Conservation (phyloP, 352 stramenopile species). For the Phytophthora boehmeriae region DNA sequence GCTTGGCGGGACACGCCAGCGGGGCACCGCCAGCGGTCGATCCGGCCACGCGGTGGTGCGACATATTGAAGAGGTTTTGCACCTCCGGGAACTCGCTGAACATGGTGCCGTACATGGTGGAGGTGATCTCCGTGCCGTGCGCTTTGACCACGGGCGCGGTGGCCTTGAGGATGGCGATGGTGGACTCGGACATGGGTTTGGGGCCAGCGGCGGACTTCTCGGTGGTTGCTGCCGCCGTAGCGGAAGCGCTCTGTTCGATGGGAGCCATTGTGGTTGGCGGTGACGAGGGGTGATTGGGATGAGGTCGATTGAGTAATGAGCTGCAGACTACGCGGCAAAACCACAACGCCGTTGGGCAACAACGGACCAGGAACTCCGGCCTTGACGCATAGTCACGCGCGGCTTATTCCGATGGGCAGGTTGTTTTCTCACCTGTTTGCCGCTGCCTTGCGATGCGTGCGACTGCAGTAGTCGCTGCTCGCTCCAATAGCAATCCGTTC, state of each 20-base stretch:
- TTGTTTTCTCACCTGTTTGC: background rate
- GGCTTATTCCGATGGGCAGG: conserved; percentile 10
- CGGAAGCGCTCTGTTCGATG: background rate
- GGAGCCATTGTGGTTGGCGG: background rate
- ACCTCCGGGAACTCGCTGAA: conserved; percentile 68
- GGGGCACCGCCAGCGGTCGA: conserved; percentile 31
- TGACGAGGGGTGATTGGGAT: conserved; percentile 1
- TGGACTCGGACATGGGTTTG: conserved; percentile 31
- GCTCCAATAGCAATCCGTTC: background rate
- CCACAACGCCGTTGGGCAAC: background rate
- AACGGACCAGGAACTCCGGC: background rate
- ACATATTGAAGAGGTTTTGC: conserved; percentile 75
- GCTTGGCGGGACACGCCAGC: conserved; percentile 46
- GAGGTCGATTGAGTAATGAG: conserved; percentile 5
- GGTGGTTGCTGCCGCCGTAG: background rate
- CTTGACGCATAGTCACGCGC: conserved; percentile 15
- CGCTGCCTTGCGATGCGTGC: background rate
- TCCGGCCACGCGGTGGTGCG: conserved; percentile 57
- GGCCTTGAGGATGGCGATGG: conserved; percentile 53
- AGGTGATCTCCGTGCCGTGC: conserved; percentile 61
- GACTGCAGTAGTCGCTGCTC: too few species aligned
- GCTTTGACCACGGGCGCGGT: conserved; percentile 57
- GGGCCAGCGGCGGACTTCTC: conserved; percentile 4
- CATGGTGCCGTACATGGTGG: conserved; percentile 74
- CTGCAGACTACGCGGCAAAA: background rate